phyloP scores from a whole-genome alignment of 257 asterid genomes.

The Salvia splendens region DNA sequence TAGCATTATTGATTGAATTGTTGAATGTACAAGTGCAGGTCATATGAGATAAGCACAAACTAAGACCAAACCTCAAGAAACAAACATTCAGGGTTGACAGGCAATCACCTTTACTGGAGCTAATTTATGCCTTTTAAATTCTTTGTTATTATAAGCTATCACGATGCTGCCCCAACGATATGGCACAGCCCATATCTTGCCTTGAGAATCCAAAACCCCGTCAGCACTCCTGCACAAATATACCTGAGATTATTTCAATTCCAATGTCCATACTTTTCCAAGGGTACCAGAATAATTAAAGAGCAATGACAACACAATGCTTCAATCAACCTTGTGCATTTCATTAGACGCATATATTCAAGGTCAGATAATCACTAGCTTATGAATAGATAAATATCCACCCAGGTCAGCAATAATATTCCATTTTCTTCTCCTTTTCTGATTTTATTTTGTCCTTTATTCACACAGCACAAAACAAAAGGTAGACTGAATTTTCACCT shows the following conservation, averaged over 20 bases:
- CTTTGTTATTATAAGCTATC: slow-evolving; percentile 78
- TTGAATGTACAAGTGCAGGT: slow-evolving; percentile 21
- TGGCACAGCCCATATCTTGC: slow-evolving; percentile 86
- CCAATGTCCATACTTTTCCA: slow-evolving; percentile 35
- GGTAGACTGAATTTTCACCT: slow-evolving; percentile 48
- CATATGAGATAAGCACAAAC: slow-evolving; percentile 21
- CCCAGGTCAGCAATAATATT: too few relatives aligned
- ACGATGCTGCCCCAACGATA: slow-evolving; percentile 97
- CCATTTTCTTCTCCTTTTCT: too few relatives aligned
- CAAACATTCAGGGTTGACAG: slow-evolving; percentile 15
- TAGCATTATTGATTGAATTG: slow-evolving; percentile 15
- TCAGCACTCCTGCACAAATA: slow-evolving; percentile 92
- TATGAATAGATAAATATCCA: too few relatives aligned
- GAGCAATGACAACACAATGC: neutral
- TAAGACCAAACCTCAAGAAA: slow-evolving; percentile 11
- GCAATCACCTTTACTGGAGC: slow-evolving; percentile 68
- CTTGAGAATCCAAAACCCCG: slow-evolving; percentile 73
- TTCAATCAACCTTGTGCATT: neutral
- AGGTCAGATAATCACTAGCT: too few relatives aligned
- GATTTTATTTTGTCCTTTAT: too few relatives aligned
- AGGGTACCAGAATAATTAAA: slow-evolving; percentile 27
- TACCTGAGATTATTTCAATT: slow-evolving; percentile 77
- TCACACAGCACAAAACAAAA: neutral
- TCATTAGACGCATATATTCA: too few relatives aligned
- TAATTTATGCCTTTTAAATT: slow-evolving; percentile 68